Evolutionary conservation across 176 grass and related monocot species (phyloP).

Genomic region (Calamus simplicifolius): DNA sequence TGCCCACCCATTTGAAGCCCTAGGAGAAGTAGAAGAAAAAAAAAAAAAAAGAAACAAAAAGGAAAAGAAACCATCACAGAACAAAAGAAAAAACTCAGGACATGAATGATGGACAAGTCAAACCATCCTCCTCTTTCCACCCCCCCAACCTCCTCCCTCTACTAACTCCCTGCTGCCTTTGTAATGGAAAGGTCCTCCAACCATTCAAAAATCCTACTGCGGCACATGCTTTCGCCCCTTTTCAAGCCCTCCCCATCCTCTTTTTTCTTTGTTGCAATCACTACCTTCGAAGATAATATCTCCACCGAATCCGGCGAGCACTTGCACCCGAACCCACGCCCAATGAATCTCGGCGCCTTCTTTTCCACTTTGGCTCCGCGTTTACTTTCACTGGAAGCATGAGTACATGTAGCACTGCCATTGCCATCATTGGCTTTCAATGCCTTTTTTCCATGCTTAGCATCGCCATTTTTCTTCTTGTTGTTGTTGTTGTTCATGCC

Average conservation of each 20-base stretch:
- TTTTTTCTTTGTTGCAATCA: constrained; percentile 3
- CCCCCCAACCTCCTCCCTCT: too few relatives aligned
- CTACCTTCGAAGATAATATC: background rate
- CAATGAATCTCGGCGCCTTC: constrained; percentile 13
- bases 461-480: background rate
- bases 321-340: constrained; percentile 34
- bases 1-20: background rate
- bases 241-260: constrained; percentile 6
- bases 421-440: background rate
- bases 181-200: constrained; percentile 33
- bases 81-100: background rate
- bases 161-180: constrained; percentile 9
- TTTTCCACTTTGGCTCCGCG: constrained; percentile 2
- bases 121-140: too few relatives aligned
- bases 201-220: constrained; percentile 43
- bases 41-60: background rate
- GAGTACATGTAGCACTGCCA: too few relatives aligned
- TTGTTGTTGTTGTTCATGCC: background rate
- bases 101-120: too few relatives aligned
- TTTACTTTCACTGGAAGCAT: too few relatives aligned
- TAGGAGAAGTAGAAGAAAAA: background rate
- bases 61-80: background rate
- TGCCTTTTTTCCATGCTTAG: constrained; percentile 4
- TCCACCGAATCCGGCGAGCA: constrained; percentile 31
- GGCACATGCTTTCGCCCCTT: constrained; percentile 16